phyloP scores from a whole-genome alignment of 2,329 filamentous ascomycete species.

The Ascochyta viciae-villosae region DNA sequence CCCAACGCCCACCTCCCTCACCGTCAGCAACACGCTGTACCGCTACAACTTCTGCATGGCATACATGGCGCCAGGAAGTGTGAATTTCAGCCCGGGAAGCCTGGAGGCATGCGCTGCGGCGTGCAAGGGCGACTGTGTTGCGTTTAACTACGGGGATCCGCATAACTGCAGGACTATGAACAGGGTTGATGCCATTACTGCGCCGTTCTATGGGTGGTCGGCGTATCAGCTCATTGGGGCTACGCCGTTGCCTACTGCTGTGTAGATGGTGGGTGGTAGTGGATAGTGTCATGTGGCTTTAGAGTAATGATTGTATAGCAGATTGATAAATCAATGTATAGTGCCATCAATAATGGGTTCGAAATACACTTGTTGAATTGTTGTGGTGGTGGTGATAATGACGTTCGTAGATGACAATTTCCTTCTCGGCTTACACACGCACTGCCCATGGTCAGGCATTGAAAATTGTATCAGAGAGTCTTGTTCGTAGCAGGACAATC shows the following conservation, averaged over 20 bases:
- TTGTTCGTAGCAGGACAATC: too few relatives aligned
- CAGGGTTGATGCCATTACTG: background rate
- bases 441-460: too few relatives aligned
- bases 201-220: background rate
- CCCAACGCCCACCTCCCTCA: background rate
- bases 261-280: too few relatives aligned
- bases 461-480: too few relatives aligned
- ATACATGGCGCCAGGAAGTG: background rate
- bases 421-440: too few relatives aligned
- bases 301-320: background rate
- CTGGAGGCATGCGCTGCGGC: background rate
- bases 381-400: too few relatives aligned
- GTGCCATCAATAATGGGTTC: background rate
- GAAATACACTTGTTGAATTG: too few relatives aligned
- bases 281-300: too few relatives aligned
- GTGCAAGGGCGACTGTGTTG: background rate
- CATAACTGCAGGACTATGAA: conserved; percentile 4
- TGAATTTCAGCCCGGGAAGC: background rate
- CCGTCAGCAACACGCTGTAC: background rate
- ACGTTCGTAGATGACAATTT: too few relatives aligned
- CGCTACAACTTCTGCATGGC: conserved; percentile 2
- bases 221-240: conserved; percentile 1
- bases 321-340: background rate
- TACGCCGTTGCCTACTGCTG: background rate
- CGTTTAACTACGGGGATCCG: background rate